These are phyloP conservation scores for Infundibulicybe gibba DNA, from an alignment of 768 basidiomycete species.

Conservation along the genomic window DNA sequence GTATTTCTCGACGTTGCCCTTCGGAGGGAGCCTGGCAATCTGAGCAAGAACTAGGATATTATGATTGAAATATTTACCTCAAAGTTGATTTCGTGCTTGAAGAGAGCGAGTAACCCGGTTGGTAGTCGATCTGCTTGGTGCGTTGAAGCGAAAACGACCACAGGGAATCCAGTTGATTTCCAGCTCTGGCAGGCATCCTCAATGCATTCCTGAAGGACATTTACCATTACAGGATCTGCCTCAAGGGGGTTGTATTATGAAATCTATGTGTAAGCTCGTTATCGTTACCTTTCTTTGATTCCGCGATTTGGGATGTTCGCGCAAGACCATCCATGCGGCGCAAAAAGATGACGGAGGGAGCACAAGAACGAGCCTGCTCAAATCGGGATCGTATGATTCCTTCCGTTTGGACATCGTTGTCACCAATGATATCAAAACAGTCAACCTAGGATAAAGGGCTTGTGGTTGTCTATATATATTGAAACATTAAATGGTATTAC, in stretches of 20 bases:
- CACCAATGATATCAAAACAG: slow-evolving; percentile 80
- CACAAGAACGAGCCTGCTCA: slow-evolving; percentile 71
- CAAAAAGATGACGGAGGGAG: slow-evolving; percentile 83
- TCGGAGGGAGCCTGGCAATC: slow-evolving; percentile 73
- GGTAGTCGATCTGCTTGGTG: slow-evolving; percentile 65
- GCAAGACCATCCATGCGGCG: slow-evolving; percentile 79
- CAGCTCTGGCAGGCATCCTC: slow-evolving; percentile 51
- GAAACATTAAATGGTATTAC: slow-evolving; percentile 29
- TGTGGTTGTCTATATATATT: background rate
- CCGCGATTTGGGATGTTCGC: slow-evolving; percentile 59
- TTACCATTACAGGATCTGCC: slow-evolving; percentile 57
- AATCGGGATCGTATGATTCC: slow-evolving; percentile 68
- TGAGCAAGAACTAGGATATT: background rate
- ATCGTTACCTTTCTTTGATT: slow-evolving; percentile 60
- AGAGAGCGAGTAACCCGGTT: slow-evolving; percentile 56
- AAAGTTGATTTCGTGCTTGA: slow-evolving; percentile 83
- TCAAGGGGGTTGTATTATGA: background rate
- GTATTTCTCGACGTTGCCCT: slow-evolving; percentile 60
- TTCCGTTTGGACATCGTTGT: slow-evolving; percentile 73
- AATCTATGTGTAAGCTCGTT: background rate
- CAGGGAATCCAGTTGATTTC: slow-evolving; percentile 63
- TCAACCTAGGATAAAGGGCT: slow-evolving; percentile 54
- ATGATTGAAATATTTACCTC: slow-evolving; percentile 42
- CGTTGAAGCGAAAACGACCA: slow-evolving; percentile 73
- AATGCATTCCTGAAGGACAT: slow-evolving; percentile 61